phyloP scores from a whole-genome alignment of 2,329 filamentous ascomycete genomes.

The Xylariaceae sp. region DNA sequence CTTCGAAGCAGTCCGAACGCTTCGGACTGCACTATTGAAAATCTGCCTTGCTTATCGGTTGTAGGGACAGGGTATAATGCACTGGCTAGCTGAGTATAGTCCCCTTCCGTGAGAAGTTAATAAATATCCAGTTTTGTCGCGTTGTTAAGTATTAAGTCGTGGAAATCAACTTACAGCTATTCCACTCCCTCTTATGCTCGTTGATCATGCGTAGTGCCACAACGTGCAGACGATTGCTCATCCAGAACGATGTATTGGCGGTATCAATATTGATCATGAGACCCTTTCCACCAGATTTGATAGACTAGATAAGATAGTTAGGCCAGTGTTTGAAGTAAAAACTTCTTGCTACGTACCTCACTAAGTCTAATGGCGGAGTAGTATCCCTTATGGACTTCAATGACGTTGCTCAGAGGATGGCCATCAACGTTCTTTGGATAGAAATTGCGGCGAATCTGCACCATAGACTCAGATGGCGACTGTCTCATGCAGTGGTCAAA shows the following conservation, averaged over 20 bases:
- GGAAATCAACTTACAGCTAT: constrained; percentile 34
- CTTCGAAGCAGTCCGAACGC: constrained; percentile 61
- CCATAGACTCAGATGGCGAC: constrained; percentile 70
- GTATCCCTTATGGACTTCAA: constrained; percentile 86
- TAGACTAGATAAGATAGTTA: constrained; percentile 39
- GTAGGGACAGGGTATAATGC: constrained; percentile 45
- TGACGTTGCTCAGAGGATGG: constrained; percentile 63
- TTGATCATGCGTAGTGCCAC: constrained; percentile 38
- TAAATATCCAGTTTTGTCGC: constrained; percentile 15
- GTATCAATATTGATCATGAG: constrained; percentile 89
- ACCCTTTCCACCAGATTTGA: constrained; percentile 56
- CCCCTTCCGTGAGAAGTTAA: constrained; percentile 42
- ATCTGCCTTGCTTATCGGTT: constrained; percentile 27
- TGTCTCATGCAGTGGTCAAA: constrained; percentile 88
- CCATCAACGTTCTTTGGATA: constrained; percentile 64
- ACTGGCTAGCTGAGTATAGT: constrained; percentile 36
- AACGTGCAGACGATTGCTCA: constrained; percentile 45
- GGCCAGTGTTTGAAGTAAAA: constrained; percentile 21
- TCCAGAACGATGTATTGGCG: constrained; percentile 90
- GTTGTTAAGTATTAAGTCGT: neutral
- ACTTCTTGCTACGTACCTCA: constrained; percentile 49
- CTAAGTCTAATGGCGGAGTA: constrained; percentile 85
- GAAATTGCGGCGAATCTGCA: constrained; percentile 81
- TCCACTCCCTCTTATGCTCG: constrained; percentile 37
- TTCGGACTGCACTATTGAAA: constrained; percentile 49